Evolutionary conservation across 2,329 filamentous ascomycete species (phyloP).

Genomic region (Neofusicoccum ribis): DNA sequence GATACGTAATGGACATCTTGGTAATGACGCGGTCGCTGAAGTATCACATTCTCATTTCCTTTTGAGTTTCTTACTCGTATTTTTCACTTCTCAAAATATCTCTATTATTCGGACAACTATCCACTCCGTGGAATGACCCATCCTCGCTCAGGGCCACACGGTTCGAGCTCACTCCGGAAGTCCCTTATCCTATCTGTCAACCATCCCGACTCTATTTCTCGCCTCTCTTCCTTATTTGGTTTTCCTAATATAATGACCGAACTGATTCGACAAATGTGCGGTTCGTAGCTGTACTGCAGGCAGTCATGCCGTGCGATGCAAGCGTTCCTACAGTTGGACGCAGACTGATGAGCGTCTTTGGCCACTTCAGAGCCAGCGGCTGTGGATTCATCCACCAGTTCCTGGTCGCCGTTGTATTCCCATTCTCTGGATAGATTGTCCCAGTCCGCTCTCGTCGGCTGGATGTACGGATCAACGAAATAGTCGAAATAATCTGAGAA

Average conservation of each 20-base stretch:
- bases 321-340: slow-evolving; percentile 31
- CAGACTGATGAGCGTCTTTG: slow-evolving; percentile 26
- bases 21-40: not conserved
- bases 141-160: not conserved
- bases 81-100: not conserved
- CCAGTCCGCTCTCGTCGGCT: slow-evolving; percentile 31
- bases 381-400: slow-evolving; percentile 12
- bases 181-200: slow-evolving; percentile 31
- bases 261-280: slow-evolving; percentile 36
- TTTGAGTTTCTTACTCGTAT: not conserved
- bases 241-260: slow-evolving; percentile 33
- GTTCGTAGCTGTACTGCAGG: slow-evolving; percentile 38
- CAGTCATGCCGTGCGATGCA: slow-evolving; percentile 35
- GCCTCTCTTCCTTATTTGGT: slow-evolving; percentile 21
- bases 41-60: not conserved
- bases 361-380: slow-evolving; percentile 25
- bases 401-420: slow-evolving; percentile 6
- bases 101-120: not conserved
- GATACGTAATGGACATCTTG: no score
- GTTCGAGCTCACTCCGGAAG: not conserved
- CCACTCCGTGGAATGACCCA: not conserved
- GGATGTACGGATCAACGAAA: slow-evolving; percentile 32
- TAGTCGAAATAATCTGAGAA: slow-evolving; percentile 36
- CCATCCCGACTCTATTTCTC: slow-evolving; percentile 34
- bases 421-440: slow-evolving; percentile 36